Percentiles rank a stretch among this genome's conserved stretches.
Evolutionary conservation across 352 stramenopile genomes (phyloP).

Genomic region (Globisporangium spinosum): DNA sequence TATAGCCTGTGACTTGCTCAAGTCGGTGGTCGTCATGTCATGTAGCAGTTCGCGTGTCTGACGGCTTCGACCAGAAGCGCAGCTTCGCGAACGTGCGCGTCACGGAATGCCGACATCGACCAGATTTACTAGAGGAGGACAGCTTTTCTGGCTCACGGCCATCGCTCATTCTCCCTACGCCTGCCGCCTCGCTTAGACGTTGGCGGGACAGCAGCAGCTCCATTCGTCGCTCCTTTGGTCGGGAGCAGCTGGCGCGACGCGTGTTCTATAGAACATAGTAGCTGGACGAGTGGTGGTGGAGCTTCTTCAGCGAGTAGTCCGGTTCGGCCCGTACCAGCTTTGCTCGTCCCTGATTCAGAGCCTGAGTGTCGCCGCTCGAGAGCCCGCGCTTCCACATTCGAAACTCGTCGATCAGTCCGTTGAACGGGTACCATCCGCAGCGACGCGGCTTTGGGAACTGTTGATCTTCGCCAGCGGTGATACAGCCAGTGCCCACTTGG

Average conservation of each 20-base stretch:
- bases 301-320: background rate
- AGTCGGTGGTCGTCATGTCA: background rate
- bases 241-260: background rate
- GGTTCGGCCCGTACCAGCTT: background rate
- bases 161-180: background rate
- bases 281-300: background rate
- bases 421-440: background rate
- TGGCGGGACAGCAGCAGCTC: background rate
- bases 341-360: background rate
- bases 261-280: background rate
- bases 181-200: background rate
- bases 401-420: background rate
- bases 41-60: background rate
- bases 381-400: background rate
- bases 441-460: background rate
- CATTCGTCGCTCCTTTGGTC: background rate
- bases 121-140: background rate
- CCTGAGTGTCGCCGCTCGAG: background rate
- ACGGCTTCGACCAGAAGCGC: background rate
- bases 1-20: background rate
- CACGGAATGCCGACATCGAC: background rate
- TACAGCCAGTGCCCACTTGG: background rate
- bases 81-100: background rate
- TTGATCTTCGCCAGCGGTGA: background rate
- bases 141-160: background rate